Conservation (phyloP, 306 rosid species). For the Prunus persica region Prunus_persica_NCBIv2 NC_034009.1:10810501-10811000, state of each 20-base stretch:
- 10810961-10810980: neutral
- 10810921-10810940: constrained; percentile 28
- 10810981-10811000: neutral
- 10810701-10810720: too few species aligned
- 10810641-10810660: too few species aligned
- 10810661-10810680: too few species aligned
- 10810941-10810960: constrained; percentile 19
- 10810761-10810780: constrained; percentile 96
- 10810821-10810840: constrained; percentile 88
- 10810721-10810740: too few species aligned
- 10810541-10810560: constrained; percentile 55
- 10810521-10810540: constrained; percentile 62
- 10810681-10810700: too few species aligned
- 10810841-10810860: constrained; percentile 74
- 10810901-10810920: constrained; percentile 32
- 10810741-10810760: too few species aligned
- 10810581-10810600: constrained; percentile 63
- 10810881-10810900: neutral
- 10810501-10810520: constrained; percentile 74
- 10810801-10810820: constrained; percentile 72
- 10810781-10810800: constrained; percentile 86
- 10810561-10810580: constrained; percentile 77
- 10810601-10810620: constrained; percentile 65
- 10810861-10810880: constrained; percentile 43
- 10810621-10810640: neutral